Conservation (phyloP, 1,284 basidiomycete species). For the Fereydounia khargensis region DNA sequence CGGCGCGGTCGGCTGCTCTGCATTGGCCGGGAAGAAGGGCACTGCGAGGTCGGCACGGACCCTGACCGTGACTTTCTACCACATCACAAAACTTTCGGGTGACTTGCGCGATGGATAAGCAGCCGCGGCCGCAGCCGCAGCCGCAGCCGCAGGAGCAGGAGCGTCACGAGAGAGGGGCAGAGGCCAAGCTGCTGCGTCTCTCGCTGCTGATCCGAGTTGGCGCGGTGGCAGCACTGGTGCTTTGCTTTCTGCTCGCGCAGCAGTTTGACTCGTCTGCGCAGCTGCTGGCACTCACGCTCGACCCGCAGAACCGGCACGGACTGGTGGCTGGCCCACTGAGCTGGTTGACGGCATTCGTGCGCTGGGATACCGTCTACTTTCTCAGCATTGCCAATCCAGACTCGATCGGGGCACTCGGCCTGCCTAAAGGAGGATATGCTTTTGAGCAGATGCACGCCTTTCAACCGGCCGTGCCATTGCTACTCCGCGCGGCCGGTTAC, state of each 20-base stretch:
- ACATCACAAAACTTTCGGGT: no score
- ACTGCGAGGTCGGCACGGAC: no score
- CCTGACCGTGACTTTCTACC: no score
- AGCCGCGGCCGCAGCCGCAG: no score
- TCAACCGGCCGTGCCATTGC: slow-evolving; percentile 65
- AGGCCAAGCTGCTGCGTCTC: slow-evolving; percentile 4
- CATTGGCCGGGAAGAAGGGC: no score
- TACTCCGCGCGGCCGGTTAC: slow-evolving; percentile 26
- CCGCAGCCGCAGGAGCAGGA: no score
- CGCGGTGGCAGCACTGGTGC: slow-evolving; percentile 11
- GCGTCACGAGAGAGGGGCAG: no score
- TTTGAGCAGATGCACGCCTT: slow-evolving; percentile 88
- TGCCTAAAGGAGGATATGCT: slow-evolving; percentile 60
- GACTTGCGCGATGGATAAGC: no score
- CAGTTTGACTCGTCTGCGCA: slow-evolving; percentile 45
- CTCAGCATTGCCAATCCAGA: slow-evolving; percentile 28
- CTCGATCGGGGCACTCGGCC: neutral
- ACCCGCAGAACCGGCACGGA: slow-evolving; percentile 1
- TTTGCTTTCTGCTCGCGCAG: slow-evolving; percentile 14
- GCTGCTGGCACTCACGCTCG: slow-evolving; percentile 25
- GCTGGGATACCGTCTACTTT: slow-evolving; percentile 91
- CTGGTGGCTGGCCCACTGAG: slow-evolving; percentile 5
- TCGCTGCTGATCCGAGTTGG: slow-evolving; percentile 12
- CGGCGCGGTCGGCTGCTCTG: no score
- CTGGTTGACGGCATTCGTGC: slow-evolving; percentile 59